A percentile compares a stretch with the other conserved stretches of the same genome.
phyloP scores from a whole-genome alignment of 2,329 filamentous ascomycete species.

The Paecilomyces variotii region DNA sequence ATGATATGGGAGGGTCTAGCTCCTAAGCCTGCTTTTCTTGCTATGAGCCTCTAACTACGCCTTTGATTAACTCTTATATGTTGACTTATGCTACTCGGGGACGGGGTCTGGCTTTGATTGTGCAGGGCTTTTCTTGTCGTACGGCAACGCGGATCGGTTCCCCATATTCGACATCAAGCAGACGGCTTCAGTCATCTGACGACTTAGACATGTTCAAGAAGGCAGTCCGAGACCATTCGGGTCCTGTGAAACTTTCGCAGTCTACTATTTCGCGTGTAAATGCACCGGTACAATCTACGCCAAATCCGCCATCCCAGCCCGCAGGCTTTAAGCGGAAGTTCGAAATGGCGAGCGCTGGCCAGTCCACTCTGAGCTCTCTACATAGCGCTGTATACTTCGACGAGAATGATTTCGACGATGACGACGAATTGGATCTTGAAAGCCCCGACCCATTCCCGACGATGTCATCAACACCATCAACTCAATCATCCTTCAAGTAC shows the following conservation, averaged over 20 bases:
- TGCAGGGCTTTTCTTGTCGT: slow-evolving; percentile 13
- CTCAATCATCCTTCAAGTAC: slow-evolving; percentile 9
- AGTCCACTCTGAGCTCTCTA: slow-evolving; percentile 32
- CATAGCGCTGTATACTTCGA: slow-evolving; percentile 54
- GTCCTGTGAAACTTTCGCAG: slow-evolving; percentile 24
- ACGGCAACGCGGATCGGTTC: slow-evolving; percentile 12
- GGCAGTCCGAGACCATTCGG: slow-evolving; percentile 31
- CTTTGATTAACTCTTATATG: slow-evolving; percentile 14
- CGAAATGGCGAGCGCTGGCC: slow-evolving; percentile 21
- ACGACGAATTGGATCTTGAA: slow-evolving; percentile 59
- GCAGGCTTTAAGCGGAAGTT: slow-evolving; percentile 32
- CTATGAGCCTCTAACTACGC: not conserved
- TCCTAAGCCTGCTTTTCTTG: not conserved
- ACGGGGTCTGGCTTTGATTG: slow-evolving; percentile 13
- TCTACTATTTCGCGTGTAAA: slow-evolving; percentile 22
- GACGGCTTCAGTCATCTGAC: slow-evolving; percentile 9
- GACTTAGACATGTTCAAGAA: slow-evolving; percentile 31
- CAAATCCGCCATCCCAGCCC: slow-evolving; percentile 17
- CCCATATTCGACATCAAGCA: slow-evolving; percentile 18
- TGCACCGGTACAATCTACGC: slow-evolving; percentile 7
- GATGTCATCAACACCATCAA: not conserved
- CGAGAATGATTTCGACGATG: slow-evolving; percentile 81
- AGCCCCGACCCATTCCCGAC: slow-evolving; percentile 20
- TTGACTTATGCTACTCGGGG: slow-evolving; percentile 13
- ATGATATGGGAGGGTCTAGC: not conserved